Evolutionary conservation across 2,329 filamentous ascomycete genomes (phyloP).

Genomic region (Microsporum audouinii): DNA sequence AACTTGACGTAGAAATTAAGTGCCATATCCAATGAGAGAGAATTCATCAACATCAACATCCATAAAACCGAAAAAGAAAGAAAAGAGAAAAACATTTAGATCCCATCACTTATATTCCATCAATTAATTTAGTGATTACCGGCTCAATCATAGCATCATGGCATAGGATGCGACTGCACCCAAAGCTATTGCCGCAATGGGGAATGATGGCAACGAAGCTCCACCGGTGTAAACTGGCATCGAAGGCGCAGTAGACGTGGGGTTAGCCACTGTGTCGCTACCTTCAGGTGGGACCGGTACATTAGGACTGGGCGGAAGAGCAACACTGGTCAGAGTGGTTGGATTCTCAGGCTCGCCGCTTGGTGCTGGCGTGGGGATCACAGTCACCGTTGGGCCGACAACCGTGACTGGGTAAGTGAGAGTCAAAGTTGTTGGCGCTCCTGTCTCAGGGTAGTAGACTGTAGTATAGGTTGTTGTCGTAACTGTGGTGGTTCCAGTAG

Average conservation of each 20-base stretch:
- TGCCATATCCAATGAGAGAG: not conserved
- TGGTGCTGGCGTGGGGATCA: not conserved
- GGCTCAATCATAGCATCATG: not conserved
- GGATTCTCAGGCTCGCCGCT: not conserved
- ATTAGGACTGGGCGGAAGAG: not conserved
- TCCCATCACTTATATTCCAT: not conserved
- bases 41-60: not conserved
- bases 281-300: not conserved
- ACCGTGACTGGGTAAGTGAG: constrained; percentile 21
- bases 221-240: constrained; percentile 1
- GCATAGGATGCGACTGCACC: not conserved
- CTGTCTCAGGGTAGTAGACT: constrained; percentile 26
- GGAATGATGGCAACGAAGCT: not conserved
- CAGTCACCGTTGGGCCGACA: not conserved
- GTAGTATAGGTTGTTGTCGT: constrained; percentile 31
- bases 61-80: not conserved
- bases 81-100: not conserved
- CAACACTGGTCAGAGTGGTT: not conserved
- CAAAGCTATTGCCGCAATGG: not conserved
- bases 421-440: constrained; percentile 22
- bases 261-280: not conserved
- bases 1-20: not conserved
- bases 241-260: not conserved
- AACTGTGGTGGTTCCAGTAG: constrained; percentile 33
- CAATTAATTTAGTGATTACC: not conserved